Evolutionary conservation across 768 basidiomycete species (phyloP).

Genomic region (Boletus rubroflammeus): DNA sequence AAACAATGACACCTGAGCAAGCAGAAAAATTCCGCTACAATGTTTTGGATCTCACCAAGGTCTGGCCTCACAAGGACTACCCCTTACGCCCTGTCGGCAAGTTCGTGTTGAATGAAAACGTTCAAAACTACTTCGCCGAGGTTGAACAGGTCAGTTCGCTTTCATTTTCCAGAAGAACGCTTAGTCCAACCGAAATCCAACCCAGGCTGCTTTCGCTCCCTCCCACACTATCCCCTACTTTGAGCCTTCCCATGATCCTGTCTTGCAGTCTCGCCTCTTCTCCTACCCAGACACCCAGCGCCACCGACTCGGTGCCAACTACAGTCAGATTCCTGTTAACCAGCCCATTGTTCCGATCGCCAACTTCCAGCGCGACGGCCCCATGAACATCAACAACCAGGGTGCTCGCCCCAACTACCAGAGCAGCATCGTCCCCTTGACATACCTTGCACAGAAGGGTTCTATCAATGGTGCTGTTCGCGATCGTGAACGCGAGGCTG

Average conservation of each 20-base stretch:
- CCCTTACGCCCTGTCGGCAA: slow-evolving; percentile 89
- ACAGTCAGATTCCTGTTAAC: slow-evolving; percentile 88
- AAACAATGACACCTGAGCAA: slow-evolving; percentile 92
- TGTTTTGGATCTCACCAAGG: slow-evolving; percentile 85
- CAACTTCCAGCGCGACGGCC: slow-evolving; percentile 93
- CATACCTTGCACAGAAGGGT: slow-evolving; percentile 50
- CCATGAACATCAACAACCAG: slow-evolving; percentile 67
- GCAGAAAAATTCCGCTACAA: slow-evolving; percentile 90
- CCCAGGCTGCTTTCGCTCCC: slow-evolving; percentile 77
- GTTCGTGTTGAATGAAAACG: slow-evolving; percentile 74
- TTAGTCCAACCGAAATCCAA: slow-evolving; percentile 3
- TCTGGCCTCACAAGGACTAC: slow-evolving; percentile 85
- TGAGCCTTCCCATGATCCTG: slow-evolving; percentile 88
- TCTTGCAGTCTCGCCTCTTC: slow-evolving; percentile 92
- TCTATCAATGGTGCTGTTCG: slow-evolving; percentile 41
- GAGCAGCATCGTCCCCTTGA: slow-evolving; percentile 69
- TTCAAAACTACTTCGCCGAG: slow-evolving; percentile 90
- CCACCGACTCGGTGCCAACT: slow-evolving; percentile 77
- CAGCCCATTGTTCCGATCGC: slow-evolving; percentile 65
- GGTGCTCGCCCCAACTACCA: slow-evolving; percentile 86
- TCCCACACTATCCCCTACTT: slow-evolving; percentile 86
- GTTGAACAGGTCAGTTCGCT: slow-evolving; percentile 74
- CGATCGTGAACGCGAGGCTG: slow-evolving; percentile 36
- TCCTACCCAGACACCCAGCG: slow-evolving; percentile 90
- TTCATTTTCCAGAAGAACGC: slow-evolving; percentile 21